Evolutionary conservation across 2,329 filamentous ascomycete genomes (phyloP).

Genomic region (Xylariales sp.): DNA sequence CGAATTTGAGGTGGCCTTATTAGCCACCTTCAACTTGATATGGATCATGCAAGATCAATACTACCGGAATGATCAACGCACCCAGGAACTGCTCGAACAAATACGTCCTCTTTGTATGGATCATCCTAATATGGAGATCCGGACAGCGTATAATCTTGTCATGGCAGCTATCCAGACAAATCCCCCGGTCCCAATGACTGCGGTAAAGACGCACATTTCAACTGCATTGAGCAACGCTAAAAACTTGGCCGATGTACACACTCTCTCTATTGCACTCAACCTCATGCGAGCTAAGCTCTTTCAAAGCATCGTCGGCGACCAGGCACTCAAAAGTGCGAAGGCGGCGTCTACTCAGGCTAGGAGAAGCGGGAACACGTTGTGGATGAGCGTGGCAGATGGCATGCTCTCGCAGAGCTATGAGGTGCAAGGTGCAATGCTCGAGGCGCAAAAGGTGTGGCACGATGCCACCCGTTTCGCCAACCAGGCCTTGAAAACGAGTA

Average conservation of each 20-base stretch:
- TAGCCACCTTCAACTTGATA: constrained; percentile 75
- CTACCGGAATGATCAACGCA: constrained; percentile 67
- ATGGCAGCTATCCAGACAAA: constrained; percentile 73
- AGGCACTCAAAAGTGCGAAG: constrained; percentile 79
- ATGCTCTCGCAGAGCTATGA: constrained; percentile 82
- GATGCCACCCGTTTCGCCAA: constrained; percentile 46
- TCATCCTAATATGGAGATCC: constrained; percentile 79
- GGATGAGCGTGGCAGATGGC: constrained; percentile 83
- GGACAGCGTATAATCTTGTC: constrained; percentile 81
- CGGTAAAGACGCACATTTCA: constrained; percentile 82
- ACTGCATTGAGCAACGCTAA: constrained; percentile 77
- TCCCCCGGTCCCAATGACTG: constrained; percentile 74
- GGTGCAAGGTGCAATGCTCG: constrained; percentile 71
- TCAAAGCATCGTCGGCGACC: constrained; percentile 82
- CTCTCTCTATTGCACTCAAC: constrained; percentile 83
- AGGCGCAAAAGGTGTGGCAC: constrained; percentile 61
- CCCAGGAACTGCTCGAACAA: constrained; percentile 70
- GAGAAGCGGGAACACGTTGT: constrained; percentile 76
- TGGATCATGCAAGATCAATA: constrained; percentile 76
- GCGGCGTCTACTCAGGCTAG: constrained; percentile 76
- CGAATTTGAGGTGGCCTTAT: constrained; percentile 72
- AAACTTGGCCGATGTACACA: constrained; percentile 77
- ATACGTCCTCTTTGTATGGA: constrained; percentile 75
- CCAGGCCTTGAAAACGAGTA: constrained; percentile 44
- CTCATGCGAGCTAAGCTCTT: constrained; percentile 89